Evolutionary conservation across 2,329 filamentous ascomycete genomes (phyloP).

Genomic region (Penicillium sclerotiorum): DNA sequence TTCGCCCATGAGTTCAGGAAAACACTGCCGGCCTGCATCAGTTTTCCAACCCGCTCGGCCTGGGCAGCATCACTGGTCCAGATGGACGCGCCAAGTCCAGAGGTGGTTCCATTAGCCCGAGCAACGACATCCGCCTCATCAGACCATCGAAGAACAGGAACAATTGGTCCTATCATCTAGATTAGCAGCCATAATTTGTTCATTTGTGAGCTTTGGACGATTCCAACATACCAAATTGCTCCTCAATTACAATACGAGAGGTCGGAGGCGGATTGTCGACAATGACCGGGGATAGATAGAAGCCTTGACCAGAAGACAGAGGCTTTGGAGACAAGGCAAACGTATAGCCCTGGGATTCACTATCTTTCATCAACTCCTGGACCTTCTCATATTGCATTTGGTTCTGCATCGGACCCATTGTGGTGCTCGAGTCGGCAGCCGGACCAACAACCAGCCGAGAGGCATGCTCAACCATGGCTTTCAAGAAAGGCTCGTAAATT

Average conservation of each 20-base stretch:
- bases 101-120: slow-evolving; percentile 54
- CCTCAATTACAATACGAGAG: slow-evolving; percentile 57
- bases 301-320: slow-evolving; percentile 45
- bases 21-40: slow-evolving; percentile 44
- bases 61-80: slow-evolving; percentile 56
- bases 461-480: too few species aligned
- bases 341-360: slow-evolving; percentile 55
- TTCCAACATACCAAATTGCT: slow-evolving; percentile 55
- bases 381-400: slow-evolving; percentile 64
- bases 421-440: slow-evolving; percentile 41
- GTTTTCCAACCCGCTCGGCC: slow-evolving; percentile 55
- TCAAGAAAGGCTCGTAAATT: slow-evolving; percentile 58
- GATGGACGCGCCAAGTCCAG: slow-evolving; percentile 59
- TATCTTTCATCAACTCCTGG: slow-evolving; percentile 59
- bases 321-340: slow-evolving; percentile 53
- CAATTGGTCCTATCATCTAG: slow-evolving; percentile 56
- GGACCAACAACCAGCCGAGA: slow-evolving; percentile 35
- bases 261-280: slow-evolving; percentile 58
- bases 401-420: slow-evolving; percentile 63
- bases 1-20: slow-evolving; percentile 46
- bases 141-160: slow-evolving; percentile 62
- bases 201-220: too few species aligned
- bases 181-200: too few species aligned
- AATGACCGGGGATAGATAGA: slow-evolving; percentile 60
- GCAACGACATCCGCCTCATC: slow-evolving; percentile 60